phyloP scores from a whole-genome alignment of 164 flowering plant genomes.

The Tetracentron sinense region DNA sequence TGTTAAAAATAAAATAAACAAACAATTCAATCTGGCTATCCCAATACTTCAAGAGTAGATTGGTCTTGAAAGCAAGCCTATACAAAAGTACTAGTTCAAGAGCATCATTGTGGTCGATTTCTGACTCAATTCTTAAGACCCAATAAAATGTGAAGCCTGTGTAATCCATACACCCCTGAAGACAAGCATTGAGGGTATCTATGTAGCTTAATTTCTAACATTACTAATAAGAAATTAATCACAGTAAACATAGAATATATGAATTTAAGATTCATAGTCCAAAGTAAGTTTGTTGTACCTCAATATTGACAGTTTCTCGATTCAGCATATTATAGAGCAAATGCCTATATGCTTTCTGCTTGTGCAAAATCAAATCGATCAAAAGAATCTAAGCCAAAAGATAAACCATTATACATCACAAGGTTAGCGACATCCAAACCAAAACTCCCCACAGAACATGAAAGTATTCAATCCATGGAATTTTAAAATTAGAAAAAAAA shows the following conservation, averaged over 20 bases:
- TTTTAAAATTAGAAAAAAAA: neutral
- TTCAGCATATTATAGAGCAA: constrained; percentile 53
- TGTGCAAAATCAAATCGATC: constrained; percentile 85
- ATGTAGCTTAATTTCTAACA: neutral
- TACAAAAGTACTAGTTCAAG: neutral
- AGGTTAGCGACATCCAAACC: neutral
- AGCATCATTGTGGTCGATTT: neutral
- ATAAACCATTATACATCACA: neutral
- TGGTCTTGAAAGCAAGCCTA: neutral
- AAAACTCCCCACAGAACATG: neutral
- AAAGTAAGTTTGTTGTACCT: constrained; percentile 35
- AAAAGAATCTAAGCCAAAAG: constrained; percentile 46
- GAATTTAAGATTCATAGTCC: too few relatives aligned
- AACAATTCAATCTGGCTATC: too few relatives aligned
- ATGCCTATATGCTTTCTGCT: constrained; percentile 77
- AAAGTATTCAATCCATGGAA: too few relatives aligned
- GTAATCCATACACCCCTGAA: too few relatives aligned
- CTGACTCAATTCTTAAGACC: too few relatives aligned
- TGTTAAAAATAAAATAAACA: neutral
- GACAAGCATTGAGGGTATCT: neutral
- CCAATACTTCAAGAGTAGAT: too few relatives aligned
- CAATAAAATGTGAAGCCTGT: too few relatives aligned
- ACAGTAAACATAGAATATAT: neutral
- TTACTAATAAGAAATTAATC: neutral
- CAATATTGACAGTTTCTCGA: constrained; percentile 25